Evolutionary conservation across 208 protist genomes (phyloP).

Genomic region (Vickermania ingenoplastis): DNA sequence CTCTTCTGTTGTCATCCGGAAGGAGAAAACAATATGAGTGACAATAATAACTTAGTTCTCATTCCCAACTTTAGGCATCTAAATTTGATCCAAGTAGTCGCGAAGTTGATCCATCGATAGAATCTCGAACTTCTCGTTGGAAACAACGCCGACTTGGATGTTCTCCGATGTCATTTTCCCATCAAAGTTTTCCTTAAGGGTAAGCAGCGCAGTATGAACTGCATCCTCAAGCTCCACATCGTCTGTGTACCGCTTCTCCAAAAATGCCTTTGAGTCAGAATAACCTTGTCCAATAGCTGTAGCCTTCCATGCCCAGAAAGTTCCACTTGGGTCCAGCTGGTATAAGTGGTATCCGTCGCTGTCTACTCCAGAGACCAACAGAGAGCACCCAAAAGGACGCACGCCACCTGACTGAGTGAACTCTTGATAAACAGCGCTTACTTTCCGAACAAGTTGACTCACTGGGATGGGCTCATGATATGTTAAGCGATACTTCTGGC

Average conservation of each 20-base stretch:
- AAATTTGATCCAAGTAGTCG: conserved; percentile 87
- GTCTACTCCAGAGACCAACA: conserved; percentile 98
- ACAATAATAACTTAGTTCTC: neutral
- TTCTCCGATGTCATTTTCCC: conserved; percentile 97
- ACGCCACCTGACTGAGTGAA: conserved; percentile 99
- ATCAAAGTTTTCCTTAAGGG: conserved; percentile 96
- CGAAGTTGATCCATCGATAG: conserved; percentile 70
- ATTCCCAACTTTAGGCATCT: neutral
- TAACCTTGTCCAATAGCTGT: conserved; percentile 98
- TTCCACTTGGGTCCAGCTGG: conserved; percentile 98
- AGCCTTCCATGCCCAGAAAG: conserved; percentile 99
- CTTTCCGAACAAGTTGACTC: conserved; percentile 92
- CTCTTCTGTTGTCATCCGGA: too few species aligned
- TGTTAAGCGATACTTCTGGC: conserved; percentile 90
- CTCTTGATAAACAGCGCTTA: conserved; percentile 98
- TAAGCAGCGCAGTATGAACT: conserved; percentile 98
- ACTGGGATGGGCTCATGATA: conserved; percentile 96
- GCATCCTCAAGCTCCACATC: conserved; percentile 99
- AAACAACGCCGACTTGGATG: conserved; percentile 98
- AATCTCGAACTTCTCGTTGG: conserved; percentile 66
- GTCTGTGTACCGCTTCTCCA: conserved; percentile 98
- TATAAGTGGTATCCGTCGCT: conserved; percentile 95
- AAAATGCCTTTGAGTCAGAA: conserved; percentile 95
- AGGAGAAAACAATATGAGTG: too few species aligned
- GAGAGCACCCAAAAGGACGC: conserved; percentile 99